Conservation (phyloP, 2,329 filamentous ascomycete species). For the Aspergillus glaucus region DNA sequence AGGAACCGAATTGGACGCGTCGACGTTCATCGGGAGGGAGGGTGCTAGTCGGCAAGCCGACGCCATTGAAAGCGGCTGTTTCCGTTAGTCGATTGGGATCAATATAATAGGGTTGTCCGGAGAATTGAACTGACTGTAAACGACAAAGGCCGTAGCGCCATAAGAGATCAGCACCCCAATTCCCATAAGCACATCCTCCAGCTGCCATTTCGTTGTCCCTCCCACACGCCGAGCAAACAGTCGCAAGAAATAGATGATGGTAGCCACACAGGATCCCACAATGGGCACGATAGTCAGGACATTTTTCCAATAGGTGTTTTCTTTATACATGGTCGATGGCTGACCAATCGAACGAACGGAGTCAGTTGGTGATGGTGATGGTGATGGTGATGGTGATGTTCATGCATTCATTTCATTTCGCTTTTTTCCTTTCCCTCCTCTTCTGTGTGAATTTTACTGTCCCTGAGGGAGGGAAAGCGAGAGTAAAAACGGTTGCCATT, state of each 20-base stretch:
- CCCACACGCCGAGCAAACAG: constrained; percentile 4
- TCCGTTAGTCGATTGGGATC: not conserved
- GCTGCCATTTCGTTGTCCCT: not conserved
- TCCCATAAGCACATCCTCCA: constrained; percentile 9
- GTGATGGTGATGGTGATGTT: not conserved
- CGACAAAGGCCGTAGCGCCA: constrained; percentile 6
- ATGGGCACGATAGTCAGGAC: constrained; percentile 8
- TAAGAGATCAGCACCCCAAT: constrained; percentile 8
- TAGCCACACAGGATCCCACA: constrained; percentile 5
- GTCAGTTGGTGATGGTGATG: not conserved
- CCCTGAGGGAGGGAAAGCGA: not conserved
- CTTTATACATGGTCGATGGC: not conserved
- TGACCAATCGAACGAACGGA: not conserved
- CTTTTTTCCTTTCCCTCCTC: not conserved
- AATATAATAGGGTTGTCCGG: not conserved
- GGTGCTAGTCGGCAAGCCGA: constrained; percentile 1
- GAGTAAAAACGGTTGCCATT: too few species aligned
- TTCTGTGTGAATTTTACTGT: too few species aligned
- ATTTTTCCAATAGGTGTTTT: constrained; percentile 10
- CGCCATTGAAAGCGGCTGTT: constrained; percentile 9
- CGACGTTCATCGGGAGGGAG: constrained; percentile 5
- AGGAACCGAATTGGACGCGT: constrained; percentile 8
- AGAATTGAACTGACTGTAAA: constrained; percentile 3
- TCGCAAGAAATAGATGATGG: constrained; percentile 4
- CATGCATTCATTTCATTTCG: not conserved